Evolutionary conservation across 148 eudicot species (phyloP).

Genomic region (Rhododendron molle): DNA sequence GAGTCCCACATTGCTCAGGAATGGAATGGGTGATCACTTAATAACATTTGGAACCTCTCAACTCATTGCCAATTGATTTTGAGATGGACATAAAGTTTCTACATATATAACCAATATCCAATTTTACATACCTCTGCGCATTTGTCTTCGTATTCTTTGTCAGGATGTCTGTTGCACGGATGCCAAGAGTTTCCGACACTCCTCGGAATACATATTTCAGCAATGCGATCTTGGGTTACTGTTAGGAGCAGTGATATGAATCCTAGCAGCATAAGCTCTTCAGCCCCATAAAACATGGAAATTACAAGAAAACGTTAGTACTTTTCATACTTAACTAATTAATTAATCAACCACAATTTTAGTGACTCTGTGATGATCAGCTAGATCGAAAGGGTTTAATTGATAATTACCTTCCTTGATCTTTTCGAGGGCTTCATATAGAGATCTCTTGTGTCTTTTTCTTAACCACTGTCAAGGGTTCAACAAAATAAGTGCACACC

Average conservation of each 20-base stretch:
- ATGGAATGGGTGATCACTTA: too few relatives aligned
- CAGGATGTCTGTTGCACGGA: constrained; percentile 26
- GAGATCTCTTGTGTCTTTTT: constrained; percentile 25
- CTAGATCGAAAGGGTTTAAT: background rate
- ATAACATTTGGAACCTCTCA: too few relatives aligned
- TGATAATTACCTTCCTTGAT: constrained; percentile 27
- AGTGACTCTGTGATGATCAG: background rate
- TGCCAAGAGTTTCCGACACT: constrained; percentile 31
- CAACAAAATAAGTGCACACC: background rate
- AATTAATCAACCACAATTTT: background rate
- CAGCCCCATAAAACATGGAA: background rate
- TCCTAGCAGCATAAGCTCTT: constrained; percentile 41
- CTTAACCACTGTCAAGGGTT: constrained; percentile 24
- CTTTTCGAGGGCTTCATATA: constrained; percentile 37
- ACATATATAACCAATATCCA: too few relatives aligned
- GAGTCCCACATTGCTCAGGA: too few relatives aligned
- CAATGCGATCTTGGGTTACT: constrained; percentile 21
- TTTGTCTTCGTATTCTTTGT: constrained; percentile 9
- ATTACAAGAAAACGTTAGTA: background rate
- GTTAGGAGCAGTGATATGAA: constrained; percentile 43
- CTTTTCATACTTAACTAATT: background rate
- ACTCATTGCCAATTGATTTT: too few relatives aligned
- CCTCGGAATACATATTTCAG: constrained; percentile 32
- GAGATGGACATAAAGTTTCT: too few relatives aligned
- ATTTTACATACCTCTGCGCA: constrained; percentile 25